Evolutionary conservation across 176 grass and related monocot species (phyloP).

Genomic region (Rhipidocladum racemiflorum): DNA sequence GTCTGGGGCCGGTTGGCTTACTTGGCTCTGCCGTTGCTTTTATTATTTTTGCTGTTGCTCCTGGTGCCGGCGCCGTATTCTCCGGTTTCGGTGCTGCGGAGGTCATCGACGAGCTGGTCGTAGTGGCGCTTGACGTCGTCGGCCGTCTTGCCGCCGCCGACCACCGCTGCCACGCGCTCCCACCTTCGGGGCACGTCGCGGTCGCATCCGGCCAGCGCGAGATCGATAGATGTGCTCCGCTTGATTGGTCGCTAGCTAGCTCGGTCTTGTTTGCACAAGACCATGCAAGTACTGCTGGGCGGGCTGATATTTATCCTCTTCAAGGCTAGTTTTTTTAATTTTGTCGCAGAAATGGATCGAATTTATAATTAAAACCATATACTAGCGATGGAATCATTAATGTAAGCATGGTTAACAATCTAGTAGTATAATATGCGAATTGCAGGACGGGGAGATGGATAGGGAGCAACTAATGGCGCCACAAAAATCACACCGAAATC

Average conservation of each 20-base stretch:
- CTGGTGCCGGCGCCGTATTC: background rate
- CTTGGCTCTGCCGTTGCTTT: background rate
- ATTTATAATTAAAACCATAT: background rate
- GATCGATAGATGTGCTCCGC: no score
- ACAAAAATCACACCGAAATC: slow-evolving; percentile 4
- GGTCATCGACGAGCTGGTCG: slow-evolving; percentile 31
- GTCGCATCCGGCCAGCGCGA: slow-evolving; percentile 49
- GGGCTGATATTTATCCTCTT: background rate
- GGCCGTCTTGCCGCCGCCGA: slow-evolving; percentile 56
- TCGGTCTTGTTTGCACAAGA: background rate
- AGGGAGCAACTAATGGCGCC: no score
- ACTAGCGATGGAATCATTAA: no score
- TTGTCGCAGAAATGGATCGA: no score
- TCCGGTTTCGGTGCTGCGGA: slow-evolving; percentile 37
- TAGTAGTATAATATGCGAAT: no score
- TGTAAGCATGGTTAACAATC: no score
- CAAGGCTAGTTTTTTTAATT: no score
- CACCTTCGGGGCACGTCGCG: slow-evolving; percentile 38
- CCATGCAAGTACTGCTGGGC: background rate
- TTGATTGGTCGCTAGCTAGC: no score
- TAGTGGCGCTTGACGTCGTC: slow-evolving; percentile 59
- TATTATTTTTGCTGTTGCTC: background rate
- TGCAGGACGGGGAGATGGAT: no score
- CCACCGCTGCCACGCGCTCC: slow-evolving; percentile 51
- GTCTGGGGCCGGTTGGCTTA: no score